Base-by-base conservation (phyloP, 345 rosid species). In the Rhodamnia argentea region DNA sequence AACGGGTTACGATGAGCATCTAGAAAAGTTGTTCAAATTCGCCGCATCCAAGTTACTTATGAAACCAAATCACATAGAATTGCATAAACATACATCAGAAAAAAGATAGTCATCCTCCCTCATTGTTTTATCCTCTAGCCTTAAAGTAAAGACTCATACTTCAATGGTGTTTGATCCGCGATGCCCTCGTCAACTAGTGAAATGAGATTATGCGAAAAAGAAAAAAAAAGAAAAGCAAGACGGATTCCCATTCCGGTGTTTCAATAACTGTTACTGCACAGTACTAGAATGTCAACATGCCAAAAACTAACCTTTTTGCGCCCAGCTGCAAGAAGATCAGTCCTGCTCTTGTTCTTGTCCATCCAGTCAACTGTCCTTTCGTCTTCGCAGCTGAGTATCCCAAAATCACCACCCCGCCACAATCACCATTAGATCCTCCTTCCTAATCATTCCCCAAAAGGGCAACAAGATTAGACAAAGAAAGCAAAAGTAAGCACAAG, bases 301-400 rank as follows among this genome's bases (percentile, higher is more conserved):
- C 24, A 1, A 54, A 83, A 83, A 59, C 74, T 20, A 47, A 96
- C 99, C 99, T 92, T 96, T 88, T 96, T 94, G 23, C 99, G 98
- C 42, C 99, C 99, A 3, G 99, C 99, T 4, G 96, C 95, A 50
- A 96, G 99, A 87, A 95, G 92, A 91, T 97, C 99, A 47, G 92
- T 88, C 85, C 98, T 96, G 88, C 85, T 94, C 94, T 94, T 97
- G 92, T 94, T 96, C 93, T 95, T 96, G 87, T 97, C 99, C 99
- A 96, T 97, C 91, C 82, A 86, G 88, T 56, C 74, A 14, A 74
- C 58, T 9, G 53, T 37, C 52, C 81, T 55, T 18, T 89, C 91
- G 89, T 84, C 93, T 86, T 89, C 52, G 84, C 58, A 90, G 53
- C 84, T 13, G 75, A 87, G 55, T 76, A 58, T 51, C 53, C 54